These are phyloP conservation scores for Didymella pomorum DNA, from an alignment of 2,329 filamentous ascomycete species.

Conservation along the genomic window DNA sequence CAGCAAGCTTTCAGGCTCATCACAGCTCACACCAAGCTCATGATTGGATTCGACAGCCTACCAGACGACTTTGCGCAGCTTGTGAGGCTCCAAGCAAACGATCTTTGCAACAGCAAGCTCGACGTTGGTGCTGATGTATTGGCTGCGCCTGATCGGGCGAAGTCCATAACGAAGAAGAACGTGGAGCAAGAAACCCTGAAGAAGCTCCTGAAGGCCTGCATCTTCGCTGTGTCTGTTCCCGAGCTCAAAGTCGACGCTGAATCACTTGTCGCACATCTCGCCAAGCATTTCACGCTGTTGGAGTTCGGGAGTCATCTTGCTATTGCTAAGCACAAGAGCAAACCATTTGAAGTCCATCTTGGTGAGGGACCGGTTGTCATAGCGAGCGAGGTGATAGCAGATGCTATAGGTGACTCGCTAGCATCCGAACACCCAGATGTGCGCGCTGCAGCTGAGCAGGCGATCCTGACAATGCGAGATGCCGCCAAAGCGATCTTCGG, in stretches of 20 bases:
- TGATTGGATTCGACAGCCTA: conserved; percentile 84
- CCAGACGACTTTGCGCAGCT: conserved; percentile 88
- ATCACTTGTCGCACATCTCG: conserved; percentile 79
- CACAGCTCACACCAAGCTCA: conserved; percentile 86
- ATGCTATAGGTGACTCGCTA: conserved; percentile 88
- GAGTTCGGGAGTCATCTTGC: conserved; percentile 88
- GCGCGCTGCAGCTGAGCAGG: conserved; percentile 80
- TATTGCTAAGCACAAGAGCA: conserved; percentile 76
- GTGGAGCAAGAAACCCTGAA: conserved; percentile 83
- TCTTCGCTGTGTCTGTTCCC: conserved; percentile 83
- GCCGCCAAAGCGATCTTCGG: conserved; percentile 82
- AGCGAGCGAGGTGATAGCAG: conserved; percentile 84
- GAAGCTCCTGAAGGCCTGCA: conserved; percentile 86
- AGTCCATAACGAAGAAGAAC: conserved; percentile 86
- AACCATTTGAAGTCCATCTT: conserved; percentile 81
- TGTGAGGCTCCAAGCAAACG: conserved; percentile 87
- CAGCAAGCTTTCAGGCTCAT: conserved; percentile 89
- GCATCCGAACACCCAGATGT: conserved; percentile 84
- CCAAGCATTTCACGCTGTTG: conserved; percentile 87
- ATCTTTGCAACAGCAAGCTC: conserved; percentile 76
- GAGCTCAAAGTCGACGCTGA: conserved; percentile 81
- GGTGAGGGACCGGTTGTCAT: conserved; percentile 89
- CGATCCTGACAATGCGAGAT: conserved; percentile 80
- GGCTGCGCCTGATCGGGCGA: conserved; percentile 77
- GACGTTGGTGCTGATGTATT: conserved; percentile 75